These are phyloP conservation scores for Coemansia pectinata DNA, from an alignment of 192 early-diverging fungal species.

Conservation along the genomic window DNA sequence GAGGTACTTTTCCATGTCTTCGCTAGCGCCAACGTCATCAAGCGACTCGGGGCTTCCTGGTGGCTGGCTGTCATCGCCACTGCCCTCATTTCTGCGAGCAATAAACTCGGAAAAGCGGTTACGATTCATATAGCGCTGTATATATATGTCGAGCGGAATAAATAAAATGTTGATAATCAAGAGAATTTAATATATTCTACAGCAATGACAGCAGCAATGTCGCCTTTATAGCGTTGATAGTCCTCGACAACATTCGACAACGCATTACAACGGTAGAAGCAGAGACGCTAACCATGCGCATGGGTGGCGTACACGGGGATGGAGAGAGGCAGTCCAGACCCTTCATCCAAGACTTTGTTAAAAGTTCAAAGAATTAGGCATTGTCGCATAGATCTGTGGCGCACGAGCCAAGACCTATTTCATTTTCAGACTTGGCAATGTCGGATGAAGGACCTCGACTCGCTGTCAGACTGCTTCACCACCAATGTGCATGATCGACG, in stretches of 20 bases:
- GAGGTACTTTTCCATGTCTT: conserved; percentile 51
- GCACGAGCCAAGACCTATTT: neutral
- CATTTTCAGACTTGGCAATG: neutral
- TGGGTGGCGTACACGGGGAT: neutral
- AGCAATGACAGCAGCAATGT: neutral
- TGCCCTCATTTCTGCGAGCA: conserved; percentile 16
- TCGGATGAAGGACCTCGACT: too few species aligned
- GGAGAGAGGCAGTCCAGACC: neutral
- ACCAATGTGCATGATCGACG: neutral
- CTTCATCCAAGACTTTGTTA: neutral
- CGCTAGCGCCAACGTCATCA: conserved; percentile 7
- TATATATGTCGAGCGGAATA: neutral
- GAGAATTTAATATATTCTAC: neutral
- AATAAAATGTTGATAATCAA: neutral
- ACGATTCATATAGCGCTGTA: conserved; percentile 15
- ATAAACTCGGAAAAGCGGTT: conserved; percentile 32
- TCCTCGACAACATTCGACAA: neutral
- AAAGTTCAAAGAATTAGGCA: neutral
- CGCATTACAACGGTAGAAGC: neutral
- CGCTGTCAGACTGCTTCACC: neutral
- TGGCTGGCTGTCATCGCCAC: conserved; percentile 14
- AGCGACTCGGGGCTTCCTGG: conserved; percentile 19
- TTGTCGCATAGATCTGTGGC: neutral
- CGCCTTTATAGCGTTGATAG: neutral
- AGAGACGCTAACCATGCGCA: neutral